Evolutionary conservation across 2,329 filamentous ascomycete species (phyloP).

Genomic region (Fusarium equiseti): DNA sequence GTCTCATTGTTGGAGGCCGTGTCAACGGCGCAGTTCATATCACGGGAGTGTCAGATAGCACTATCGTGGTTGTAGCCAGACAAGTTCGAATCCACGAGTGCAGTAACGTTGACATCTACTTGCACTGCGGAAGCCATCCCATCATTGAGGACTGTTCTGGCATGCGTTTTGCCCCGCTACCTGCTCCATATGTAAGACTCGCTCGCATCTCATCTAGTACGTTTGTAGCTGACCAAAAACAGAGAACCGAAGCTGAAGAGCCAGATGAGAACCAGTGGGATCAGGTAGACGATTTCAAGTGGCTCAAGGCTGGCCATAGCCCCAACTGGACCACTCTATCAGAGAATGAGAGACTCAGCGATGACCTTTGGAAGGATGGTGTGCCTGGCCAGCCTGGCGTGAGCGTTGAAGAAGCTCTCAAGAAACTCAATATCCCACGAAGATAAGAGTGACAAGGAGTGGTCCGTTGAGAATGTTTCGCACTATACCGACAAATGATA

Average conservation of each 20-base stretch:
- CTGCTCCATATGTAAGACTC: slow-evolving; percentile 73
- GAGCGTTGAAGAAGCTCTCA: slow-evolving; percentile 75
- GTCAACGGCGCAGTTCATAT: slow-evolving; percentile 87
- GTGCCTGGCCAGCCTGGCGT: slow-evolving; percentile 73
- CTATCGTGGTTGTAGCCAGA: slow-evolving; percentile 83
- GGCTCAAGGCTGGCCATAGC: slow-evolving; percentile 87
- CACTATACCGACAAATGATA: slow-evolving; percentile 2
- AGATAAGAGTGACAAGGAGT: slow-evolving; percentile 5
- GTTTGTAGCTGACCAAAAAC: slow-evolving; percentile 12
- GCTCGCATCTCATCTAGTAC: not conserved
- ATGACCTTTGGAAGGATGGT: slow-evolving; percentile 76
- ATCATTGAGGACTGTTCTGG: slow-evolving; percentile 91
- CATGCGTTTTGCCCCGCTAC: slow-evolving; percentile 84
- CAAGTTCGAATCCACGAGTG: slow-evolving; percentile 96
- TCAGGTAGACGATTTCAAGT: slow-evolving; percentile 97
- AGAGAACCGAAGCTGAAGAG: slow-evolving; percentile 49
- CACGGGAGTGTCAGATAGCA: slow-evolving; percentile 77
- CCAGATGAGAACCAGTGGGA: slow-evolving; percentile 78
- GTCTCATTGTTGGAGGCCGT: slow-evolving; percentile 81
- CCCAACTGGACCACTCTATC: slow-evolving; percentile 86
- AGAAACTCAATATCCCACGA: slow-evolving; percentile 58
- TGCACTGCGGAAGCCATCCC: slow-evolving; percentile 83
- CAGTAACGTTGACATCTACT: slow-evolving; percentile 82
- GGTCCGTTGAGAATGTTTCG: not conserved
- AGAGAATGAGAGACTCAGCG: slow-evolving; percentile 67